phyloP scores from a whole-genome alignment of 345 rosid species.

The Noccaea caerulescens region DNA sequence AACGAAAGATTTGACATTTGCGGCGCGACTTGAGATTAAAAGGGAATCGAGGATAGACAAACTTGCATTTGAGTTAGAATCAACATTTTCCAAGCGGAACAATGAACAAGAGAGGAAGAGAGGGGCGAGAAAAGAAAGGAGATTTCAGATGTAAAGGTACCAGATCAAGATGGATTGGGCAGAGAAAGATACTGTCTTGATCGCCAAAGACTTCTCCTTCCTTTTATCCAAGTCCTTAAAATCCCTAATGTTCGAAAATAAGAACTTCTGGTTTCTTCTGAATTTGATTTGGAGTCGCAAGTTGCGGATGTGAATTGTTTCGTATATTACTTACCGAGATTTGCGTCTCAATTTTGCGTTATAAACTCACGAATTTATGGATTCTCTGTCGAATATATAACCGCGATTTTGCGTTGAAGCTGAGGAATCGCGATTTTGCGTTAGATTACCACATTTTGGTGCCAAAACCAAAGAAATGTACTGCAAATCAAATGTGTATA shows the following conservation, averaged over 20 bases:
- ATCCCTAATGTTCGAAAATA: constrained; percentile 1
- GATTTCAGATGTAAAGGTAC: constrained; percentile 17
- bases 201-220: constrained; percentile 16
- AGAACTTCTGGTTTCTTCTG: constrained; percentile 1
- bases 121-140: background rate
- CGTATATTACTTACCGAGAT: background rate
- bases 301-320: background rate
- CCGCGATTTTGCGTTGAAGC: background rate
- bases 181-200: constrained; percentile 2
- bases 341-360: background rate
- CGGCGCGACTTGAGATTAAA: background rate
- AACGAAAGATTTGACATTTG: constrained; percentile 4
- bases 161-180: constrained; percentile 8
- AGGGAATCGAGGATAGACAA: constrained; percentile 7
- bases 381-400: too few relatives aligned
- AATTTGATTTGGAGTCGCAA: background rate
- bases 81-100: constrained; percentile 14
- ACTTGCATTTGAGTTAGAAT: constrained; percentile 4
- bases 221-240: background rate
- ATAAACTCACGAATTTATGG: too few relatives aligned
- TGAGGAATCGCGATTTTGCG: background rate
- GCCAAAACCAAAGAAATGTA: too few relatives aligned
- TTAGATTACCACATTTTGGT: background rate
- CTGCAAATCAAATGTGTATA: too few relatives aligned
- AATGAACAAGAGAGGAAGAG: constrained; percentile 10